Conservation (phyloP, 495 filamentous ascomycete species). For the Oidiodendron maius region DNA sequence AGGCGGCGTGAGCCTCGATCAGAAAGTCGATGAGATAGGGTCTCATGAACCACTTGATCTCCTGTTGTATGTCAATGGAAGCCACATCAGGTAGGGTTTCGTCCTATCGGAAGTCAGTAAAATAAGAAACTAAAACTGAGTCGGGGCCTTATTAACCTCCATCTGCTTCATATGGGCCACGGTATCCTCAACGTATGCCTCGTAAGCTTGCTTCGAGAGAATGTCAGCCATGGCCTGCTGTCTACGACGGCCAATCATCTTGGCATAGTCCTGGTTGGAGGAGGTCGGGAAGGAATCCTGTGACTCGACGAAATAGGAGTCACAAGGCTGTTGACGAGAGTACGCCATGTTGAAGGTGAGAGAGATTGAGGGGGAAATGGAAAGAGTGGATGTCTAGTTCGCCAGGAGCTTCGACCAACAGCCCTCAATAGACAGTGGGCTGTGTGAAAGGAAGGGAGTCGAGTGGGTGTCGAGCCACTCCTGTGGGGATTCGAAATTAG, state of each 20-base stretch:
- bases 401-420: slow-evolving; percentile 27
- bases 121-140: slow-evolving; percentile 1
- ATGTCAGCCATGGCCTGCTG: slow-evolving; percentile 84
- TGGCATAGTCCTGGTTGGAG: slow-evolving; percentile 65
- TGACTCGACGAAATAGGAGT: slow-evolving; percentile 84
- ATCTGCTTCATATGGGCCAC: slow-evolving; percentile 90
- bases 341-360: slow-evolving; percentile 63
- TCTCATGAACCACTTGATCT: slow-evolving; percentile 99
- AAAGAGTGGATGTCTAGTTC: slow-evolving; percentile 28
- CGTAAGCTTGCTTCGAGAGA: slow-evolving; percentile 70
- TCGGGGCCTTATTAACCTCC: slow-evolving; percentile 61
- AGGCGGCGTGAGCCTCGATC: slow-evolving; percentile 92
- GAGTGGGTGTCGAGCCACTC: neutral
- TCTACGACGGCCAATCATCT: slow-evolving; percentile 64
- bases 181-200: slow-evolving; percentile 90
- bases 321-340: slow-evolving; percentile 55
- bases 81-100: slow-evolving; percentile 92
- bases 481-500: slow-evolving; percentile 14
- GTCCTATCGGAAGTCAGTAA: slow-evolving; percentile 46
- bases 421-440: slow-evolving; percentile 16
- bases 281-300: slow-evolving; percentile 48
- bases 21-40: slow-evolving; percentile 98
- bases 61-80: slow-evolving; percentile 96
- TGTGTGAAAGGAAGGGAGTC: slow-evolving; percentile 11
- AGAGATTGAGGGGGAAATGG: slow-evolving; percentile 6